These are phyloP conservation scores for Entomortierella parvispora DNA, from an alignment of 192 early-diverging fungal genomes.

Conservation along the genomic window DNA sequence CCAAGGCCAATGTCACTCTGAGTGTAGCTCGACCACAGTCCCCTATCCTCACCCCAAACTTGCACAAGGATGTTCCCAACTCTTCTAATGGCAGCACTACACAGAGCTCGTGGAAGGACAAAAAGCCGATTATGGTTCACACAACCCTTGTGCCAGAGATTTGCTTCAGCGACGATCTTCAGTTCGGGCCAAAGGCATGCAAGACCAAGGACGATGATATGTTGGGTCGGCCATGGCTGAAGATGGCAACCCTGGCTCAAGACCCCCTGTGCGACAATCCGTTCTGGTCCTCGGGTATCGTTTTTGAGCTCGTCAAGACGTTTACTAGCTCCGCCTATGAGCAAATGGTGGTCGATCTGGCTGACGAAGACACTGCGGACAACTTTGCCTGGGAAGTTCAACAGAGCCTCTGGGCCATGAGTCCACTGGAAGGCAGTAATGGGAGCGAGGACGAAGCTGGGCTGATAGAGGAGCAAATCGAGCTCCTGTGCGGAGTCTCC, in stretches of 20 bases:
- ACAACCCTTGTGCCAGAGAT: conserved; percentile 45
- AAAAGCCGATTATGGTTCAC: conserved; percentile 51
- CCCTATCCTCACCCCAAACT: conserved; percentile 40
- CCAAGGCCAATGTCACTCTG: conserved; percentile 36
- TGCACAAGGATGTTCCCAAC: conserved; percentile 47
- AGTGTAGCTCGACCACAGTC: conserved; percentile 36
- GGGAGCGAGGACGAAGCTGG: conserved; percentile 28
- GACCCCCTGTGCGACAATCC: neutral
- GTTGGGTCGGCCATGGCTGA: conserved; percentile 42
- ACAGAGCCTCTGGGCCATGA: conserved; percentile 35
- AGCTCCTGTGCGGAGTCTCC: conserved; percentile 32
- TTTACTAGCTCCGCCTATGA: conserved; percentile 8
- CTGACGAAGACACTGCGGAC: neutral
- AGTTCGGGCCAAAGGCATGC: conserved; percentile 22
- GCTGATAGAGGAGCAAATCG: conserved; percentile 38
- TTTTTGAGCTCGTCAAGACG: conserved; percentile 34
- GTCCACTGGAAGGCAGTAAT: no score
- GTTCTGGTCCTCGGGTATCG: conserved; percentile 17
- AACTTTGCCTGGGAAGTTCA: conserved; percentile 40
- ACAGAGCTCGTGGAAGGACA: conserved; percentile 42
- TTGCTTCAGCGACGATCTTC: conserved; percentile 40
- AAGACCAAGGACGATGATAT: conserved; percentile 15
- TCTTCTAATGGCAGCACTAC: conserved; percentile 30
- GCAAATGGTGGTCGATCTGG: no score
- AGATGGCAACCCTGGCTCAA: neutral